A percentile compares a stretch with the other conserved stretches of the same genome.
These are phyloP conservation scores for Rhizopogon vulgaris DNA, from an alignment of 768 basidiomycete genomes.

Conservation along the genomic window DNA sequence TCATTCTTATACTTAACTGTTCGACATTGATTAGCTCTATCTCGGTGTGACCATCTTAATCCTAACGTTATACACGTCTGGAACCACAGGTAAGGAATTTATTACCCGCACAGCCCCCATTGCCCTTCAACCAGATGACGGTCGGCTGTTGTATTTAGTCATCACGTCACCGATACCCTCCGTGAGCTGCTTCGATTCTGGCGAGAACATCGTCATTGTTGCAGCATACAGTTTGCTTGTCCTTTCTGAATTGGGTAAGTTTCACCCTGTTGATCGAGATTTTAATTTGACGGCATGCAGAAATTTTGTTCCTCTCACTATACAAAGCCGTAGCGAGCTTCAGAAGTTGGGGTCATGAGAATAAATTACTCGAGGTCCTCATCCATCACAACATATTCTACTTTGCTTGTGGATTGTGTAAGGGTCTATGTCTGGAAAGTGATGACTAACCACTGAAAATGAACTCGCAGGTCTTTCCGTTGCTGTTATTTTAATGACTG, in stretches of 20 bases:
- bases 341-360: background rate
- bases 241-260: background rate
- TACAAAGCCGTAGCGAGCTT: background rate
- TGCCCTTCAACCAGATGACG: background rate
- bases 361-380: background rate
- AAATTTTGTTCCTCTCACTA: background rate
- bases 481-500: background rate
- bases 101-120: background rate
- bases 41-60: background rate
- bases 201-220: background rate
- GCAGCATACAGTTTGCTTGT: background rate
- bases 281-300: background rate
- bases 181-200: background rate
- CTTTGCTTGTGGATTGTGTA: background rate
- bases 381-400: background rate
- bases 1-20: background rate
- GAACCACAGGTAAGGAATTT: background rate
- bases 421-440: background rate
- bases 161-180: background rate
- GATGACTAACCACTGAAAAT: background rate
- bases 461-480: background rate
- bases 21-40: background rate
- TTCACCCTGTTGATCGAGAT: background rate
- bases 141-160: background rate
- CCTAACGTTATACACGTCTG: background rate